Evolutionary conservation across 2,329 filamentous ascomycete genomes (phyloP).

Genomic region (Ceratocystis huliohia): DNA sequence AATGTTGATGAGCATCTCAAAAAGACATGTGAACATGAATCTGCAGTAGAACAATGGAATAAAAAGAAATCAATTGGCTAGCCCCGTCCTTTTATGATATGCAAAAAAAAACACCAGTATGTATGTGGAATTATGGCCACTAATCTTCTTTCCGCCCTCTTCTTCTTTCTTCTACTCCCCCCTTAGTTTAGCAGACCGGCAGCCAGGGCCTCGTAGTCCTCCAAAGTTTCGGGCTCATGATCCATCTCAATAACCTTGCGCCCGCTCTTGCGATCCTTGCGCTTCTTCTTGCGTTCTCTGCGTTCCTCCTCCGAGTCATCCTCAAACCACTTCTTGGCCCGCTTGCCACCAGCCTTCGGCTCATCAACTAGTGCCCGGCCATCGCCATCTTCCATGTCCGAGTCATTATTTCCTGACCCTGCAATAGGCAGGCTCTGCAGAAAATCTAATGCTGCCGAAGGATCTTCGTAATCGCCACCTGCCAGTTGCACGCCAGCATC

Average conservation of each 20-base stretch:
- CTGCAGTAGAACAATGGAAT: background rate
- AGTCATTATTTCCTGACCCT: conserved; percentile 27
- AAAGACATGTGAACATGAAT: background rate
- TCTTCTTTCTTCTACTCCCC: background rate
- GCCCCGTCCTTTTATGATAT: conserved; percentile 20
- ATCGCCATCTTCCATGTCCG: conserved; percentile 31
- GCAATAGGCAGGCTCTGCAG: conserved; percentile 45
- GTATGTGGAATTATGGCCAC: conserved; percentile 21
- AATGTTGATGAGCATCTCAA: background rate
- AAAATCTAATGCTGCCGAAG: conserved; percentile 44
- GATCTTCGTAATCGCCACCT: conserved; percentile 32
- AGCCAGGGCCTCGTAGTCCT: conserved; percentile 67
- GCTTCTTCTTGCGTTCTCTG: conserved; percentile 27
- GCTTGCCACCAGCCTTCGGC: conserved; percentile 34
- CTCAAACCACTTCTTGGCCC: conserved; percentile 71
- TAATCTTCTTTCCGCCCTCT: background rate
- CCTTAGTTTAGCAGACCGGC: conserved; percentile 50
- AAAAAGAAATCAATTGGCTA: conserved; percentile 14
- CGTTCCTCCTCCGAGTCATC: conserved; percentile 35
- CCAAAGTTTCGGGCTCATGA: conserved; percentile 62
- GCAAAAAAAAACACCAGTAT: conserved; percentile 24
- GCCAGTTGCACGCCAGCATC: conserved; percentile 26
- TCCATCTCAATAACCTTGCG: conserved; percentile 48
- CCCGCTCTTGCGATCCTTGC: conserved; percentile 34
- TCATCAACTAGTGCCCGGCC: conserved; percentile 27